Evolutionary conservation across 2,329 filamentous ascomycete species (phyloP).

Genomic region (Aphanocladium album): DNA sequence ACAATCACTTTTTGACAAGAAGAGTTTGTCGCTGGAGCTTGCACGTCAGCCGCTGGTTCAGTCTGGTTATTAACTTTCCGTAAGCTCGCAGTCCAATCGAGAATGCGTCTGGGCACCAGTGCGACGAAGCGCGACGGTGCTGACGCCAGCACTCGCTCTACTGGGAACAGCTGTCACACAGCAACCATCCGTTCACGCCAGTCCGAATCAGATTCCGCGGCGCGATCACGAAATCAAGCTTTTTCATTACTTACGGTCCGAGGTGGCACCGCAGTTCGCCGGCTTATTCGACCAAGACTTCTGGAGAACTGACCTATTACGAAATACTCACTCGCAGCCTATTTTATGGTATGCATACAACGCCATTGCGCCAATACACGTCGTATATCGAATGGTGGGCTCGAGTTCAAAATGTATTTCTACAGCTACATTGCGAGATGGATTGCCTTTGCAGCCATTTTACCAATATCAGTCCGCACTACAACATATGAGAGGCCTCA

Average conservation of each 20-base stretch:
- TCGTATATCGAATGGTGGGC: not conserved
- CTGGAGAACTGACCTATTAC: not conserved
- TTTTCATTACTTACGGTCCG: not conserved
- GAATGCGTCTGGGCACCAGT: not conserved
- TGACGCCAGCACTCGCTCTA: not conserved
- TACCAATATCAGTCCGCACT: not conserved
- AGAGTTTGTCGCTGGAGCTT: not conserved
- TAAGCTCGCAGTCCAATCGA: not conserved
- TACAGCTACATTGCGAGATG: not conserved
- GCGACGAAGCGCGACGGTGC: not conserved
- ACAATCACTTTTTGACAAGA: not conserved
- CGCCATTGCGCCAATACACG: not conserved
- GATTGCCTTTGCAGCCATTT: not conserved
- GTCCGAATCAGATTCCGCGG: not conserved
- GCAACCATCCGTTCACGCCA: not conserved
- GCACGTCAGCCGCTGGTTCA: too few species aligned
- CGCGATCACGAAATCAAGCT: not conserved
- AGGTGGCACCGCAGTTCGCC: not conserved
- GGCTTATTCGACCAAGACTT: not conserved
- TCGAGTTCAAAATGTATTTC: too few species aligned
- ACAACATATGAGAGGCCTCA: not conserved
- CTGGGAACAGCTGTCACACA: not conserved
- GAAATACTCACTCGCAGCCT: not conserved
- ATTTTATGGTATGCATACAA: not conserved
- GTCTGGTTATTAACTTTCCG: not conserved